Evolutionary conservation across 164 flowering plant species (phyloP).

Genomic region (Vitis rupestris): DNA sequence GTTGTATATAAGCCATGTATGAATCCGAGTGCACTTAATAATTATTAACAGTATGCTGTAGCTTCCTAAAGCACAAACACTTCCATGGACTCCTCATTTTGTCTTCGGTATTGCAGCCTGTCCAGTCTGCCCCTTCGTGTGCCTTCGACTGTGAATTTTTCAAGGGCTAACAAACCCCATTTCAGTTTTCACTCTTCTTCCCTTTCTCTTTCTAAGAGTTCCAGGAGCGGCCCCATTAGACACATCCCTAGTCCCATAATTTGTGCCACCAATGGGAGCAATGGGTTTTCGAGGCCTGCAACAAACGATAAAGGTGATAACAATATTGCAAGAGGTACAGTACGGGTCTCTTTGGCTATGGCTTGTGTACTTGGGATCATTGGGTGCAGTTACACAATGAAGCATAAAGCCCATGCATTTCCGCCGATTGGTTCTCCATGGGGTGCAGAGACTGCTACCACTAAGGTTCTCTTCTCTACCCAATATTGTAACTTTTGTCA

Average conservation of each 20-base stretch:
- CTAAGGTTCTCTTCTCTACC: too few species aligned
- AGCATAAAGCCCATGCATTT: too few species aligned
- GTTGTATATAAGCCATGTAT: too few species aligned
- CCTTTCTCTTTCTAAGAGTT: not conserved
- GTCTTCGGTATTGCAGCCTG: not conserved
- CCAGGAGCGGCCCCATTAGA: not conserved
- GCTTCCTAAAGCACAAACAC: not conserved
- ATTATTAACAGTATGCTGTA: too few species aligned
- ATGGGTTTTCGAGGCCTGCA: not conserved
- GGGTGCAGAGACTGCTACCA: too few species aligned
- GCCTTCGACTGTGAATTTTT: not conserved
- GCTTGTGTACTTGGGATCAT: too few species aligned
- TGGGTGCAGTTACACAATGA: too few species aligned
- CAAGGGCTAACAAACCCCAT: not conserved
- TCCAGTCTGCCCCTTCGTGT: not conserved
- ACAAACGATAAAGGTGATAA: not conserved
- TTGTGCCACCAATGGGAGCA: not conserved
- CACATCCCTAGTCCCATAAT: not conserved
- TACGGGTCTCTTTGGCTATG: not conserved
- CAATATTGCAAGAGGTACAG: not conserved
- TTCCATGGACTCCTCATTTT: conserved; percentile 5
- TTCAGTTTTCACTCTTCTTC: not conserved
- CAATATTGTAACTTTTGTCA: too few species aligned
- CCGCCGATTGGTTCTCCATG: too few species aligned
- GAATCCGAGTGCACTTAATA: too few species aligned